Percentiles rank a stretch among this genome's conserved stretches.
Evolutionary conservation across 495 filamentous ascomycete genomes (phyloP).

Genomic region (Neurospora intermedia): DNA sequence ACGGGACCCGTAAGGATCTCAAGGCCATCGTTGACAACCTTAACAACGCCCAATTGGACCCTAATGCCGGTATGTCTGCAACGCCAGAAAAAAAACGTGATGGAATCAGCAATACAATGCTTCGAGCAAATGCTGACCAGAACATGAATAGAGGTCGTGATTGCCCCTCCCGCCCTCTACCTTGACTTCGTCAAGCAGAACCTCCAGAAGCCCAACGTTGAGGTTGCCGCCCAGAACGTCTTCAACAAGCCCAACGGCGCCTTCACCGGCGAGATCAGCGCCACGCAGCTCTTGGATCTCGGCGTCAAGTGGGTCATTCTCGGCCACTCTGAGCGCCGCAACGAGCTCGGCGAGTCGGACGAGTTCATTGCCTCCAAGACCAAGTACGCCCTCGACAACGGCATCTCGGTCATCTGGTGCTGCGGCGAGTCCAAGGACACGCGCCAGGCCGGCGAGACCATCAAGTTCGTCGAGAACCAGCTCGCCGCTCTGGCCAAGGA

Average conservation of each 20-base stretch:
- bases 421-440: slow-evolving; percentile 91
- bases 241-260: slow-evolving; percentile 94
- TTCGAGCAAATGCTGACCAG: background rate
- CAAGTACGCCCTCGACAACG: slow-evolving; percentile 78
- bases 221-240: slow-evolving; percentile 89
- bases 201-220: slow-evolving; percentile 45
- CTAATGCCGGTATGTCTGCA: slow-evolving; percentile 47
- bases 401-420: slow-evolving; percentile 86
- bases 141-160: slow-evolving; percentile 64
- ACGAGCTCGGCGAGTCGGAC: slow-evolving; percentile 76
- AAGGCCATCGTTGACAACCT: slow-evolving; percentile 79
- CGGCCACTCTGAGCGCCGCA: slow-evolving; percentile 87
- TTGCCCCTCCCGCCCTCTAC: slow-evolving; percentile 84
- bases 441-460: slow-evolving; percentile 76
- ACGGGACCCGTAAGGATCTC: slow-evolving; percentile 79
- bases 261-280: slow-evolving; percentile 93
- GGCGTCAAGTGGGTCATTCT: slow-evolving; percentile 81
- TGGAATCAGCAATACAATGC: background rate
- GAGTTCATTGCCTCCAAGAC: slow-evolving; percentile 85
- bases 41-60: slow-evolving; percentile 64
- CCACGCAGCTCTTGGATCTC: slow-evolving; percentile 77
- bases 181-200: slow-evolving; percentile 72
- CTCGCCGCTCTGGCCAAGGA: slow-evolving; percentile 57
- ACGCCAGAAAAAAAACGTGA: background rate
- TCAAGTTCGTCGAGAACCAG: slow-evolving; percentile 79